Evolutionary conservation across 2,329 filamentous ascomycete genomes (phyloP), one percentile per base, ranked within the genome.

Genomic region (Sporothrix inflata): DNA sequence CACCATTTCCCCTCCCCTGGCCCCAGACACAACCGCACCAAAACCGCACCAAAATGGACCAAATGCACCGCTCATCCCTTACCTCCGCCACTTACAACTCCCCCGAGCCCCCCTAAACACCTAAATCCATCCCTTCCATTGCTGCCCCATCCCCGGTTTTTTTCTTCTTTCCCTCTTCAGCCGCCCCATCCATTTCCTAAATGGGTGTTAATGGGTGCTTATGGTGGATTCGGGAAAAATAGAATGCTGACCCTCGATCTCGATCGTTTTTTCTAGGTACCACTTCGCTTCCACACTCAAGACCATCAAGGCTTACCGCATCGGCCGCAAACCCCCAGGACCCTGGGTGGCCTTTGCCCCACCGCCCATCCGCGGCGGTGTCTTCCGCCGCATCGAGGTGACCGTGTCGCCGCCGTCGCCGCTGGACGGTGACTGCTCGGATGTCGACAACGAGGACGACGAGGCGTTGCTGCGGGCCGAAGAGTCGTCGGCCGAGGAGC

Each of bases 291-390:
- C 82, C 70, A 87, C 87, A 16, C 78, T 89, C 40, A 81, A 83
- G 66, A 85, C 84, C 68, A 89, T 91, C 87, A 86, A 85, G 78
- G 84, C 85, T 76, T 89, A 85, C 80, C 87, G 86, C 76, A 88
- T 91, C 76, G 89, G 88, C 76, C 85, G 84, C 76, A 85, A 84
- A 77, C 82, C 86, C 63, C 77, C 80, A 71, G 83, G 85, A 74
- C 84, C 84, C 49, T 91, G 88, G 88, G 21, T 71, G 42, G 79
- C 81, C 73, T 89, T 88, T 80, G 82, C 85, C 75, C 85, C 84
- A 75, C 88, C 89, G 71, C 89, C 89, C 75, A 89, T 90, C 73
- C 63, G 74, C 11, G 74, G 74, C 4, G 74, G 74, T 55, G 53
- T 74, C 47, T 75, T 70, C 53, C 63, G 30, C n/a, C 73, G 61